Evolutionary conservation across 2,329 filamentous ascomycete species (phyloP).

Genomic region (Geoglossum cookeanum): DNA sequence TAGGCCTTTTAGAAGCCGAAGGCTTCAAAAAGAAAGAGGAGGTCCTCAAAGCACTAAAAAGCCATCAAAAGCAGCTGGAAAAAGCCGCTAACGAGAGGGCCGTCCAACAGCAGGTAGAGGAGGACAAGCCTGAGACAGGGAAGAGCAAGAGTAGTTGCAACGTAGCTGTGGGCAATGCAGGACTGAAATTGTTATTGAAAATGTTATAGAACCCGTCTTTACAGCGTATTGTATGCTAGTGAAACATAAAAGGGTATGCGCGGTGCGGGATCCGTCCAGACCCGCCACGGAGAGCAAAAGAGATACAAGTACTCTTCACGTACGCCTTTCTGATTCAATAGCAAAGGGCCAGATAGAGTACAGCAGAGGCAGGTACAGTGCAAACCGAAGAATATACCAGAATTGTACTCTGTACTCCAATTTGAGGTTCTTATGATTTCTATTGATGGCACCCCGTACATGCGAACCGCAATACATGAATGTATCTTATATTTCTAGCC

Average conservation of each 20-base stretch:
- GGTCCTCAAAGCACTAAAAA: constrained; percentile 49
- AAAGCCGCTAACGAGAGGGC: constrained; percentile 44
- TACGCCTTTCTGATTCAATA: too few relatives aligned
- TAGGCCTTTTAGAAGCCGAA: constrained; percentile 58
- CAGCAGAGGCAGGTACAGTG: too few relatives aligned
- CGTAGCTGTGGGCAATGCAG: constrained; percentile 18
- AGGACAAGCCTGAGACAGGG: constrained; percentile 18
- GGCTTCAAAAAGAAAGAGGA: constrained; percentile 49
- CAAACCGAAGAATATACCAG: too few relatives aligned
- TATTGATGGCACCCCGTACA: too few relatives aligned
- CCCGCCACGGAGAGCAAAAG: too few relatives aligned
- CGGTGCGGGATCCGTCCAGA: too few relatives aligned
- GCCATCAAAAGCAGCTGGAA: constrained; percentile 51
- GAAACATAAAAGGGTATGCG: not conserved
- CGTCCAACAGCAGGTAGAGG: constrained; percentile 30
- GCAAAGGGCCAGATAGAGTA: too few relatives aligned
- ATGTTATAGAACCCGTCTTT: constrained; percentile 10
- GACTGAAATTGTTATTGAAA: constrained; percentile 26
- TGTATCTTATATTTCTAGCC: too few relatives aligned
- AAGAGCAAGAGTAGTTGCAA: constrained; percentile 22
- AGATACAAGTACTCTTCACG: too few relatives aligned
- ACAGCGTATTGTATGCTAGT: not conserved
- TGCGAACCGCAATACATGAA: too few relatives aligned
- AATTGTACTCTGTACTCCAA: too few relatives aligned
- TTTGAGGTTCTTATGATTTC: too few relatives aligned